These are phyloP conservation scores for Myriosclerotinia curreyana DNA, from an alignment of 2,329 filamentous ascomycete species.

Conservation along the genomic window DNA sequence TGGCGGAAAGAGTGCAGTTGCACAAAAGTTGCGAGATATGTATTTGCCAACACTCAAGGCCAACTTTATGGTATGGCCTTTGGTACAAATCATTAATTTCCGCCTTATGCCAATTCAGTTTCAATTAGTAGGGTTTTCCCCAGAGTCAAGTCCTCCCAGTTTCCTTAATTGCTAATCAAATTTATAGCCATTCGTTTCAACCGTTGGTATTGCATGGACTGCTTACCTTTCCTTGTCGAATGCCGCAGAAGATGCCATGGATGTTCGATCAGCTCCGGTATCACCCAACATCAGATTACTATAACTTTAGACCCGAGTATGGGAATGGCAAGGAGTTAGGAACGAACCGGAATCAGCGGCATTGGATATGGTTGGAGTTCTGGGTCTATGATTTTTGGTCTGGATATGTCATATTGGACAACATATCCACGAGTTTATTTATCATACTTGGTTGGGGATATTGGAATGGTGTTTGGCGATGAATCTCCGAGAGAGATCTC, in stretches of 20 bases:
- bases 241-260: slow-evolving; percentile 58
- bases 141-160: background rate
- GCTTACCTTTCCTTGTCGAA: slow-evolving; percentile 93
- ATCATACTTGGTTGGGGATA: slow-evolving; percentile 10
- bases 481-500: background rate
- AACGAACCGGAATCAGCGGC: slow-evolving; percentile 10
- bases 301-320: slow-evolving; percentile 31
- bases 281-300: slow-evolving; percentile 39
- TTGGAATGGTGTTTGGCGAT: slow-evolving; percentile 16
- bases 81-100: slow-evolving; percentile 96
- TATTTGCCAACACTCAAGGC: slow-evolving; percentile 93
- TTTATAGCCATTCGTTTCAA: slow-evolving; percentile 85
- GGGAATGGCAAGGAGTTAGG: slow-evolving; percentile 21
- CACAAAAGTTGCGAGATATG: slow-evolving; percentile 85
- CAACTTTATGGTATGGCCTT: slow-evolving; percentile 93
- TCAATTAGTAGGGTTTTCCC: slow-evolving; percentile 73
- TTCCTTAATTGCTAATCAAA: slow-evolving; percentile 24
- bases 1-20: slow-evolving; percentile 74
- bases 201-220: slow-evolving; percentile 94
- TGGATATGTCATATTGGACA: background rate
- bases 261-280: slow-evolving; percentile 37
- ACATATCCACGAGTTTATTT: slow-evolving; percentile 13
- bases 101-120: slow-evolving; percentile 91
- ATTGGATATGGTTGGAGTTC: slow-evolving; percentile 24
- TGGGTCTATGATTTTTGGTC: slow-evolving; percentile 2